Conservation (phyloP, 2,329 filamentous ascomycete genomes). For the Aotearoamyces nothofagi region DNA sequence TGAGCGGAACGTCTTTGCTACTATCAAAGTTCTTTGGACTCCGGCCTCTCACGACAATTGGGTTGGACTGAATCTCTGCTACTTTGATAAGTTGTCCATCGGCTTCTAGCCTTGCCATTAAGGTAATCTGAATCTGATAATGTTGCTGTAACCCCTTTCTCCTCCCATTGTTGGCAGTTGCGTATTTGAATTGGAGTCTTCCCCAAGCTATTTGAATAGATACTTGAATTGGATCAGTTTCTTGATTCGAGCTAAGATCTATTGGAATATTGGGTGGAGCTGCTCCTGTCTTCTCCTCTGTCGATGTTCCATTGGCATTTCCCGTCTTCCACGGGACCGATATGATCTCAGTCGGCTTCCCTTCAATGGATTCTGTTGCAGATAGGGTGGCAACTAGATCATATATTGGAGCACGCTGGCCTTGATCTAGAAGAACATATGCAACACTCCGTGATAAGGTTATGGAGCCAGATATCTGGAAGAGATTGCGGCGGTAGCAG, state of each 20-base stretch:
- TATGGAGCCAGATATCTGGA: constrained; percentile 84
- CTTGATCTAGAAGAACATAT: constrained; percentile 62
- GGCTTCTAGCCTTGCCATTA: constrained; percentile 58
- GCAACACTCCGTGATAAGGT: constrained; percentile 60
- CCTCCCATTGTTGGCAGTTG: constrained; percentile 89
- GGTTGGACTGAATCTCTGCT: constrained; percentile 75
- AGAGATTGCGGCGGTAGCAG: constrained; percentile 87
- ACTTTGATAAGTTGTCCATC: constrained; percentile 55
- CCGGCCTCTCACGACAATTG: constrained; percentile 87
- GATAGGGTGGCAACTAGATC: constrained; percentile 71
- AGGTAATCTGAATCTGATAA: constrained; percentile 75
- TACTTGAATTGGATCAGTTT: constrained; percentile 63
- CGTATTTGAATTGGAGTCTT: constrained; percentile 85
- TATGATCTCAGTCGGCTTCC: constrained; percentile 84
- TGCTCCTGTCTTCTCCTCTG: constrained; percentile 25
- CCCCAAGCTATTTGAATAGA: constrained; percentile 86
- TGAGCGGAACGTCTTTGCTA: constrained; percentile 66
- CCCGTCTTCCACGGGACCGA: constrained; percentile 84
- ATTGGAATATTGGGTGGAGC: constrained; percentile 40
- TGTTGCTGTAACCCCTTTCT: constrained; percentile 92
- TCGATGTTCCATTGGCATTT: constrained; percentile 6
- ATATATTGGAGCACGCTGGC: constrained; percentile 60
- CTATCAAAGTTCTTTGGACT: constrained; percentile 92
- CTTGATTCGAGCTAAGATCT: constrained; percentile 43
- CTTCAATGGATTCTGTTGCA: constrained; percentile 82